Evolutionary conservation across 257 asterid species (phyloP), one percentile per base, ranked within the genome.

Genomic region (Vinca minor): DNA sequence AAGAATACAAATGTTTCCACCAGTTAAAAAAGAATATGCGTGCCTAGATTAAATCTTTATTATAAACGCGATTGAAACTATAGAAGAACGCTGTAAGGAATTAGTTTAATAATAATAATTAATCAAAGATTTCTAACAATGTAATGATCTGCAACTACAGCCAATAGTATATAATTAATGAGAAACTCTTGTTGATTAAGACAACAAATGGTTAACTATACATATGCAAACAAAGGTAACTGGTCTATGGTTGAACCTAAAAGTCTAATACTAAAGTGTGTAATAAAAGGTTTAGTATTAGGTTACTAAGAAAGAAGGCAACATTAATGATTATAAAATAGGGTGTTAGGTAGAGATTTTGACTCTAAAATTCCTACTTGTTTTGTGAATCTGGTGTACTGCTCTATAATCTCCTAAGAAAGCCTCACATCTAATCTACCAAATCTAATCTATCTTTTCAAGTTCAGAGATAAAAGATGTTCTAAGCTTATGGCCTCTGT

Each of bases 1-100:
- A 3, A 25, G 41, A 35, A 39, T 68, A 59, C 68, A 50, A 61
- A 62, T 69, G 56, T 61, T 61, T 7, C 68, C 20, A 61, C 50
- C 54, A 17, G 3, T 18, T 38, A 12, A 26, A n/a, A n/a, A n/a
- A 1, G 1, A 50, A 49, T 29, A 20, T 23, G 29, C 26, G 5
- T 11, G 26, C 52, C 32, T 34, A 35, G 21, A 59, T 7, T 49
- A 31, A 15, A 53, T 20, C 21, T 55, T 55, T 31, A 23, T 14
- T 32, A 31, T 17, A 35, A 14, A 56, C 31, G 15, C 14, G 31
- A 12, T 1, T 0, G 2, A 2, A 31, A 56, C 62, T 15, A 42
- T 56, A 56, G 7, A 56, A 31, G 15, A 15, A 56, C 42, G 62
- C 62, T 23, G 42, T 17, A 17, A 31, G 7, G 57, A 50, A 3